phyloP scores from a whole-genome alignment of 805 yeast species.

The Hanseniaspora vineae region DNA sequence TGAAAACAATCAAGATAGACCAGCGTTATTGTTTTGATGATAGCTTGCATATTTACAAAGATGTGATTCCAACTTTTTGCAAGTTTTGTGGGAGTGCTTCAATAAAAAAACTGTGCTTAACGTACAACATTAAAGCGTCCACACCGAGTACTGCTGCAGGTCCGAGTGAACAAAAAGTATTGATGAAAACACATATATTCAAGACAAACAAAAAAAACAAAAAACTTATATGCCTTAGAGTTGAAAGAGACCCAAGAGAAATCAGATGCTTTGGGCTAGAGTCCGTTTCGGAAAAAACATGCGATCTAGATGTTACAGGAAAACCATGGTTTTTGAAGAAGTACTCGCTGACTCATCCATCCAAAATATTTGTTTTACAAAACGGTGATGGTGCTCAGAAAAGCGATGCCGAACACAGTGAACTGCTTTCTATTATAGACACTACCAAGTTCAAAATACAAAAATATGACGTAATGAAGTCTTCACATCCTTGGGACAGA shows the following conservation, averaged over 20 bases:
- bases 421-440: no score
- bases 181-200: slow-evolving; percentile 56
- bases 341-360: no score
- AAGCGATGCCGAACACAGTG: no score
- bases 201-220: slow-evolving; percentile 63
- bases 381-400: no score
- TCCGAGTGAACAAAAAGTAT: slow-evolving; percentile 13
- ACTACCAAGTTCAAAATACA: no score
- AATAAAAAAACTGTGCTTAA: slow-evolving; percentile 55
- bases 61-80: slow-evolving; percentile 27
- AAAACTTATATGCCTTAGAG: slow-evolving; percentile 70
- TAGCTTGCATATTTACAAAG: not conserved
- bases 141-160: slow-evolving; percentile 29
- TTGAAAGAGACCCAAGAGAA: slow-evolving; percentile 87
- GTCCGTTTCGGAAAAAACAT: not conserved
- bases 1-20: slow-evolving; percentile 49
- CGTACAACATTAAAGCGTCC: slow-evolving; percentile 40
- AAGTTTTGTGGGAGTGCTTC: slow-evolving; percentile 86
- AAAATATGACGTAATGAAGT: no score
- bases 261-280: slow-evolving; percentile 81
- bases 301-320: no score
- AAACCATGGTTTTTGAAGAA: no score
- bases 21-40: slow-evolving; percentile 30
- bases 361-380: no score
- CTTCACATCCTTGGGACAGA: no score